These are phyloP conservation scores for Saccharum hybrid DNA, from an alignment of 202 grass and related monocot species.

Conservation along the genomic window DNA sequence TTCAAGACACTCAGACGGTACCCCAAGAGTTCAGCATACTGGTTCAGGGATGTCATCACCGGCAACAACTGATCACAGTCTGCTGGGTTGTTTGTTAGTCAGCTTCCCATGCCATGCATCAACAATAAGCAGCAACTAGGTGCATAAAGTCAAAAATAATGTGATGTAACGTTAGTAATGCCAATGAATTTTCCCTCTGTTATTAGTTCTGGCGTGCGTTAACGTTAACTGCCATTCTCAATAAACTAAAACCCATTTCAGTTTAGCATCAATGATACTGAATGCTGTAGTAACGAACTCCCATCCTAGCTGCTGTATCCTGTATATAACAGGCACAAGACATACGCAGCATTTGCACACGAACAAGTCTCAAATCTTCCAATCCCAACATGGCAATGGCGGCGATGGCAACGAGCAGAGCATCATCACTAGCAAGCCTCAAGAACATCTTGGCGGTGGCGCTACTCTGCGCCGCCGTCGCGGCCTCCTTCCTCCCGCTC, in stretches of 20 bases:
- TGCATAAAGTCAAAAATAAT: not conserved
- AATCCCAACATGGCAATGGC: not conserved
- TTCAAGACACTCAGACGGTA: slow-evolving; percentile 52
- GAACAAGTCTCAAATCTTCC: not conserved
- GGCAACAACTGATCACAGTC: slow-evolving; percentile 1
- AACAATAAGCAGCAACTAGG: not conserved
- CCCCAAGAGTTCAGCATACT: slow-evolving; percentile 57
- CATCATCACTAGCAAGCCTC: not conserved
- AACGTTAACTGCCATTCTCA: no score
- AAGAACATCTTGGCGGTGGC: not conserved
- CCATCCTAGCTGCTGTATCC: not conserved
- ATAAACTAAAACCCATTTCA: not conserved
- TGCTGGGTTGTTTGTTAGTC: not conserved
- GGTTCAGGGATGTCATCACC: slow-evolving; percentile 54
- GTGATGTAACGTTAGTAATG: not conserved
- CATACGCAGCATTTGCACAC: not conserved
- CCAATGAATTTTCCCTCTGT: no score
- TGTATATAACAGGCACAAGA: not conserved
- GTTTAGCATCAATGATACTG: not conserved
- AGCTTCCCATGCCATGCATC: not conserved
- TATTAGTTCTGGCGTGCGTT: no score
- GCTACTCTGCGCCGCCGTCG: not conserved
- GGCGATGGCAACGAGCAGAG: not conserved
- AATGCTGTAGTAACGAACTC: no score
- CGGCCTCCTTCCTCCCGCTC: not conserved